Evolutionary conservation across 345 rosid species (phyloP).

Genomic region (Euphorbia peplus): DNA sequence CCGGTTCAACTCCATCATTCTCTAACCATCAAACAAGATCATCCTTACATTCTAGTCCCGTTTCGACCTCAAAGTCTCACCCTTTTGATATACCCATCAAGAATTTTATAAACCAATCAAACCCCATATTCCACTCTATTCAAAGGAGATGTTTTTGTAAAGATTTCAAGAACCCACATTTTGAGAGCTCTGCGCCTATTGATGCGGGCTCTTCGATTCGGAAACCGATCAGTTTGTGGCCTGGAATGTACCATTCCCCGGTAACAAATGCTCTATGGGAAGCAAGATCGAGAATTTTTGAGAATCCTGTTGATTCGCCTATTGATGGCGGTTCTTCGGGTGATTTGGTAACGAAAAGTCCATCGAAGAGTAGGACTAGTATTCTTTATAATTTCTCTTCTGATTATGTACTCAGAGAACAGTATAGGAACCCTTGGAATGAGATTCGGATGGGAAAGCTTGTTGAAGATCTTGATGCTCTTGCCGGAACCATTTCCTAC

Average conservation of each 20-base stretch:
- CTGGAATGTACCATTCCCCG: constrained; percentile 94
- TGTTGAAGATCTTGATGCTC: constrained; percentile 95
- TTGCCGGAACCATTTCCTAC: constrained; percentile 79
- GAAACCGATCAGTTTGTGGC: constrained; percentile 85
- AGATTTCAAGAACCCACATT: constrained; percentile 17
- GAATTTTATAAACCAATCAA: constrained; percentile 13
- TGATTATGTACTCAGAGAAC: constrained; percentile 71
- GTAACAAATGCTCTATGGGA: constrained; percentile 93
- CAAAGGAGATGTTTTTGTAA: constrained; percentile 27
- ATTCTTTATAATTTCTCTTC: constrained; percentile 65
- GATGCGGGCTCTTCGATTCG: constrained; percentile 83
- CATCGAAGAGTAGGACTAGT: constrained; percentile 69
- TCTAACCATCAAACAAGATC: not conserved
- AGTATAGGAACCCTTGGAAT: constrained; percentile 89
- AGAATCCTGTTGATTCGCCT: constrained; percentile 26
- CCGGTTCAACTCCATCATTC: not conserved
- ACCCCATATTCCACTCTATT: constrained; percentile 3
- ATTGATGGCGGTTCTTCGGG: constrained; percentile 21
- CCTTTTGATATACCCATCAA: not conserved
- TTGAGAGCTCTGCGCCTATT: constrained; percentile 38
- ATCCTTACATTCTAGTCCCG: not conserved
- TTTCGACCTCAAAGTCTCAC: constrained; percentile 2
- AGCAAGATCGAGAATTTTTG: constrained; percentile 68
- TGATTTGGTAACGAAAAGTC: constrained; percentile 44
- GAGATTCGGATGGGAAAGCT: constrained; percentile 73